Evolutionary conservation across 441 rosid species (phyloP).

Genomic region (Adansonia gregorii): DNA sequence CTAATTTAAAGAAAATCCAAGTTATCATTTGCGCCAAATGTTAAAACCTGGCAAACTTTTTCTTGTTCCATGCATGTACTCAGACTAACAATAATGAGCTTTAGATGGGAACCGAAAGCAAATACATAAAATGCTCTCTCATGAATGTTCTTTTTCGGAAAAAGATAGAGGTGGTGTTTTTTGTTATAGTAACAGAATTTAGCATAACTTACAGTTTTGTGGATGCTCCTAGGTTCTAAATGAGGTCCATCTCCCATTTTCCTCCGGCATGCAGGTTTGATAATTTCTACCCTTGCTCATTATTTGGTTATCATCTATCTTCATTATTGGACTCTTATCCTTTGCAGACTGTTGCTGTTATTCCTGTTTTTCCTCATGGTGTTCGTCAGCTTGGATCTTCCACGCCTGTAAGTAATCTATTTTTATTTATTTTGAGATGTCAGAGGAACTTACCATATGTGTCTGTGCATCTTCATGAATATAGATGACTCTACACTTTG

Average conservation of each 20-base stretch:
- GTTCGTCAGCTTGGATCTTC: conserved; percentile 91
- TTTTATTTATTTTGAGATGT: conserved; percentile 4
- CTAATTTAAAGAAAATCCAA: background rate
- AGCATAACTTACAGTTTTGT: conserved; percentile 29
- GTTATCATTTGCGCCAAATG: background rate
- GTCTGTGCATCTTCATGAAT: background rate
- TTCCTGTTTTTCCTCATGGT: conserved; percentile 84
- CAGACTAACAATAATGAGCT: background rate
- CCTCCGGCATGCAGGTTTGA: conserved; percentile 89
- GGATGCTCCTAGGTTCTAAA: conserved; percentile 55
- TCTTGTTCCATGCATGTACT: background rate
- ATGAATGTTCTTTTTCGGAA: background rate
- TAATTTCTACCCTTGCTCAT: conserved; percentile 26
- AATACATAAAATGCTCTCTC: background rate
- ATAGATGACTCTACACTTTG: background rate
- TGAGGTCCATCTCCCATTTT: conserved; percentile 79
- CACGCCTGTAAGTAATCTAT: conserved; percentile 56
- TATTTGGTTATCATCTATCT: conserved; percentile 18
- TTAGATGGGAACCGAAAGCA: background rate
- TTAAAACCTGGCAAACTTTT: conserved; percentile 1
- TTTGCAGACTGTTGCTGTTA: conserved; percentile 80
- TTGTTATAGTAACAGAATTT: background rate
- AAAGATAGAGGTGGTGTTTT: background rate
- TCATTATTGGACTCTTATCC: conserved; percentile 22
- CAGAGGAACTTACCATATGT: background rate